These are phyloP conservation scores for Emmonsia crescens DNA, from an alignment of 2,329 filamentous ascomycete species.

Conservation along the genomic window DNA sequence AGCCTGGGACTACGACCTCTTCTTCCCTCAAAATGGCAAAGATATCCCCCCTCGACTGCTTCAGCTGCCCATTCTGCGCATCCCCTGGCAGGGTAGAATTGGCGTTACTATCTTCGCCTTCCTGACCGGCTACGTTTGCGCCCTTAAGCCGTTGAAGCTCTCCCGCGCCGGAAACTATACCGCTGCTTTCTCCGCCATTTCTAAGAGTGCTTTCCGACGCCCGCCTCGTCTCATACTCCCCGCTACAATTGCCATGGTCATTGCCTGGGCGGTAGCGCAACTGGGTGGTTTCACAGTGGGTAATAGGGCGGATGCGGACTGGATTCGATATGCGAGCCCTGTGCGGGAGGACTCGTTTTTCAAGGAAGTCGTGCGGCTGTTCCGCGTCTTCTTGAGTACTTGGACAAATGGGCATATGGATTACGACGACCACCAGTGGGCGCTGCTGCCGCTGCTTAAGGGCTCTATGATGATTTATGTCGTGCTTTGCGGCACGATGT, in stretches of 20 bases:
- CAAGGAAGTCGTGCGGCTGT: slow-evolving; percentile 36
- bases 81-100: slow-evolving; percentile 45
- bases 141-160: slow-evolving; percentile 44
- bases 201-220: slow-evolving; percentile 45
- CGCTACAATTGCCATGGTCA: slow-evolving; percentile 40
- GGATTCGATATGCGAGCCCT: slow-evolving; percentile 42
- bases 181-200: slow-evolving; percentile 38
- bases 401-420: slow-evolving; percentile 44
- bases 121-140: slow-evolving; percentile 46
- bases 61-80: slow-evolving; percentile 43
- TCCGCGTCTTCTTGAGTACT: slow-evolving; percentile 36
- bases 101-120: slow-evolving; percentile 48
- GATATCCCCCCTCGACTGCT: slow-evolving; percentile 36
- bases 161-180: slow-evolving; percentile 36
- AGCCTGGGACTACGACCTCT: slow-evolving; percentile 43
- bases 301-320: slow-evolving; percentile 39
- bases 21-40: slow-evolving; percentile 37
- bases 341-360: slow-evolving; percentile 34
- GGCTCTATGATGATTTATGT: slow-evolving; percentile 39
- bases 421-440: slow-evolving; percentile 48
- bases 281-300: slow-evolving; percentile 40
- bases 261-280: slow-evolving; percentile 41
- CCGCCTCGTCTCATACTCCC: slow-evolving; percentile 43
- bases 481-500: slow-evolving; percentile 35
- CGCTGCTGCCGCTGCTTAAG: slow-evolving; percentile 36